phyloP scores from a whole-genome alignment of 1,284 basidiomycete species.

The Coniophora puteana region DNA sequence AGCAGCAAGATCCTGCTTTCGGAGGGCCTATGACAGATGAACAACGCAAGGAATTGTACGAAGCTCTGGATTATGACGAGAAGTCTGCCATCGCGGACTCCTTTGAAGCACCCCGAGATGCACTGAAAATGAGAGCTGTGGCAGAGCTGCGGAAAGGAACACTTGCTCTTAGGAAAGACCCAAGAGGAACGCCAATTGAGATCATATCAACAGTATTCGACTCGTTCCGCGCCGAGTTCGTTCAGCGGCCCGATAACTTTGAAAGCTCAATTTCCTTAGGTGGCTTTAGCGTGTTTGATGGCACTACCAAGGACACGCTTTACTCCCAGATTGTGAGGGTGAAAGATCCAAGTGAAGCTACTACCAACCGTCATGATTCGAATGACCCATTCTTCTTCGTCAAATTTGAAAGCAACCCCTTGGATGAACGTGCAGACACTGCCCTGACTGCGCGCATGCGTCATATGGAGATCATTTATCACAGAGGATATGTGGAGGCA shows the following conservation, averaged over 20 bases:
- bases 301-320: constrained; percentile 78
- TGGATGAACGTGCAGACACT: constrained; percentile 92
- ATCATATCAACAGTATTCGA: constrained; percentile 91
- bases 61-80: constrained; percentile 93
- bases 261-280: constrained; percentile 83
- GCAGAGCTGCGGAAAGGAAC: constrained; percentile 86
- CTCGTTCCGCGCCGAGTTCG: constrained; percentile 79
- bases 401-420: constrained; percentile 91
- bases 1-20: constrained; percentile 48
- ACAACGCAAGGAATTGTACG: constrained; percentile 91
- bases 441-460: constrained; percentile 90
- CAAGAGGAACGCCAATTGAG: constrained; percentile 61
- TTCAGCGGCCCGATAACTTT: constrained; percentile 84
- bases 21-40: constrained; percentile 83
- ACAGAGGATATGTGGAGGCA: constrained; percentile 91
- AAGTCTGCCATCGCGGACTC: constrained; percentile 68
- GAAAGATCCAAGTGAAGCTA: constrained; percentile 51
- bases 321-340: constrained; percentile 95
- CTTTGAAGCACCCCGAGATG: constrained; percentile 75
- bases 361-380: too few relatives aligned
- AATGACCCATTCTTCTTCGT: constrained; percentile 89
- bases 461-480: constrained; percentile 98
- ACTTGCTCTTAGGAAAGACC: constrained; percentile 75
- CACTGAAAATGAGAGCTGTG: constrained; percentile 75
- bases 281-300: constrained; percentile 89